Base-by-base conservation (phyloP, 257 asterid genomes). In the Nyctanthes arbortristis region DNA sequence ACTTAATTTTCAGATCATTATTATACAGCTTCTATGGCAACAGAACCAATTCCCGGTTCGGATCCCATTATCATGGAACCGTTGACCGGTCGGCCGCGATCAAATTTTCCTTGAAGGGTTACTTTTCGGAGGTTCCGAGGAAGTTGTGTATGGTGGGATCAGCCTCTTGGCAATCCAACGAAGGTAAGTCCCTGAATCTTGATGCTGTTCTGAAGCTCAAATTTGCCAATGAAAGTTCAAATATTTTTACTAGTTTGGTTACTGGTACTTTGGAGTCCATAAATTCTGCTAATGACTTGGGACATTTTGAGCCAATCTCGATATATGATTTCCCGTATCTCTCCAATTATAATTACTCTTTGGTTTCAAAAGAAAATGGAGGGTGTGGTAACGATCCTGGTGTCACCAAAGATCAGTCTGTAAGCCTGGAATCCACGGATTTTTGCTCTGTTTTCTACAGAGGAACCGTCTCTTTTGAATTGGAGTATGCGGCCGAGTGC, bases 101-200 rank as follows among this genome's bases (percentile, higher is more conserved):
- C 63, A 54, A 54, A 1, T 84, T 88, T 63, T 59, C 5, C 62
- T 61, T 90, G 6, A 47, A 56, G 24, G 97, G 96, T 0, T 86
- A 78, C 75, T 86, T 84, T 86, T 78, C 91, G 1, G 91, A 80
- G 66, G 14, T 32, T 39, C 68, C 89, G 3, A 73, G 80, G 78
- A 87, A 81, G 81, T 82, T 88, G 20, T 91, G 97, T 58, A 70
- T 83, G 91, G 74, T 86, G 22, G 89, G 93, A 31, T 69, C 83
- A 5, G 83, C 79, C 36, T 32, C 75, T 55, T 63, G 77, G 82
- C 7, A 3, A 20, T 55, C 74, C 2, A 65, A 28, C 8, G 45
- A 31, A 25, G 82, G 86, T 61, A 67, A 69, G n/a, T 28, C 57
- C 27, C 18, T 77, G 25, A 30, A 77, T 61, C 81, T 84, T 39